phyloP scores from a whole-genome alignment of 345 rosid species.

The Crucihimalaya himalaica region DNA sequence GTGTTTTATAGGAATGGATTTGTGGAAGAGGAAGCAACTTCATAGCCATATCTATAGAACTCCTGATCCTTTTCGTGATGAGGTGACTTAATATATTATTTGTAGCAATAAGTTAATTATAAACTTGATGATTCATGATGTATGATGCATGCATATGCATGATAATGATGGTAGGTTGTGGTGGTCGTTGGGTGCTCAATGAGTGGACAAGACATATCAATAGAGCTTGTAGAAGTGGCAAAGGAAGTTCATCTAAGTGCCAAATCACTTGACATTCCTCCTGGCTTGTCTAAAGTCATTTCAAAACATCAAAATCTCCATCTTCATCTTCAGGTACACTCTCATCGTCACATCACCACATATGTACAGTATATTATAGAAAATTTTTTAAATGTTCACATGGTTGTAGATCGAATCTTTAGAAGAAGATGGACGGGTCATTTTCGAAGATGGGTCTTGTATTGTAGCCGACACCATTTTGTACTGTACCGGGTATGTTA shows the following conservation, averaged over 20 bases:
- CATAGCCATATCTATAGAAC: conserved; percentile 78
- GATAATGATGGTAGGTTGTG: conserved; percentile 50
- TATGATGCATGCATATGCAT: neutral
- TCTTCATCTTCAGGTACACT: conserved; percentile 60
- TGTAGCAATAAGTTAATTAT: neutral
- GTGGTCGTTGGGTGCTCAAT: conserved; percentile 72
- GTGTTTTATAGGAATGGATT: conserved; percentile 60
- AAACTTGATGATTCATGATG: neutral
- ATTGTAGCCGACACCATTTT: conserved; percentile 65
- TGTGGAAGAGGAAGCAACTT: conserved; percentile 82
- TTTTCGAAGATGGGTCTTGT: conserved; percentile 60
- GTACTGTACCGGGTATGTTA: conserved; percentile 82
- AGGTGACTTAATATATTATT: conserved; percentile 42
- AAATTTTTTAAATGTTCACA: neutral
- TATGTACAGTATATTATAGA: neutral
- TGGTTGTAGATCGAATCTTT: conserved; percentile 62
- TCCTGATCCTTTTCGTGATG: conserved; percentile 70
- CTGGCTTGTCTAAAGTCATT: conserved; percentile 68
- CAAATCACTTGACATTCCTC: conserved; percentile 51
- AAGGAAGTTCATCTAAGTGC: conserved; percentile 71
- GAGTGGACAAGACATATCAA: conserved; percentile 86
- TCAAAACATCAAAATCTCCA: conserved; percentile 53
- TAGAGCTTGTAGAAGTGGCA: conserved; percentile 72
- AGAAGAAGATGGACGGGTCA: conserved; percentile 64
- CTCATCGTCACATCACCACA: neutral